Evolutionary conservation across 768 basidiomycete genomes (phyloP), one percentile per base, ranked within the genome.

Genomic region (Tulasnella sp.): DNA sequence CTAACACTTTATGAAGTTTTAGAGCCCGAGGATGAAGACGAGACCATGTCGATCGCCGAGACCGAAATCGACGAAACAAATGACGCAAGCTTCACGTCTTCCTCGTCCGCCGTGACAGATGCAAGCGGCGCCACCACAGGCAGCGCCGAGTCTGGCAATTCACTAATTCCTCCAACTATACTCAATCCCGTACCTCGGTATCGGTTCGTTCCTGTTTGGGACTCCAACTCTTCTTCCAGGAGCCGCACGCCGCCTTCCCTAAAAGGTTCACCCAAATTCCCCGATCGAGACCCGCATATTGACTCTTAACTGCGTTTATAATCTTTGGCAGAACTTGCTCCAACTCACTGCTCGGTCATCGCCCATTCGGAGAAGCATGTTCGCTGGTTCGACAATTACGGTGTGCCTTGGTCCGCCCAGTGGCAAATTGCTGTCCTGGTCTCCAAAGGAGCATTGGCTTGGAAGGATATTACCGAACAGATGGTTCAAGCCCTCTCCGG

Each of bases 361-460:
- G 79, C 74, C 2, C 73, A 79, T 42, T 79, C 79, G 3, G 40
- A 44, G 1, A 39, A 56, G 16, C 74, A 75, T 62, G 44, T 48
- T 4, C 2, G 40, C 38, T 68, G 48, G 44, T 75, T 88, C 72
- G 82, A 86, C n/a, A 39, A 71, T 10, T 82, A 83, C 46, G 83
- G 83, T 1, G 79, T 89, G 6, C 85, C 86, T 2, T 88, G 86
- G 79, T 88, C 89, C 12, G 88, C 87, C 1, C 90, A 89, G 77
- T 91, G 88, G 84, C 89, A 91, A 81, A 86, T 91, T 36, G 88
- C 87, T 0, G 87, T 89, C 0, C 84, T 87, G 27, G 83, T 88
- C 71, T 85, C 85, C 34, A 81, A 81, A 0, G 83, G 84, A 0
- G 79, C 78, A 12, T 79, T 87, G 21, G 48, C 82, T 8, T 87